Conservation (phyloP, 371 early-diverging fungal species). For the Parasitella parasitica region DNA sequence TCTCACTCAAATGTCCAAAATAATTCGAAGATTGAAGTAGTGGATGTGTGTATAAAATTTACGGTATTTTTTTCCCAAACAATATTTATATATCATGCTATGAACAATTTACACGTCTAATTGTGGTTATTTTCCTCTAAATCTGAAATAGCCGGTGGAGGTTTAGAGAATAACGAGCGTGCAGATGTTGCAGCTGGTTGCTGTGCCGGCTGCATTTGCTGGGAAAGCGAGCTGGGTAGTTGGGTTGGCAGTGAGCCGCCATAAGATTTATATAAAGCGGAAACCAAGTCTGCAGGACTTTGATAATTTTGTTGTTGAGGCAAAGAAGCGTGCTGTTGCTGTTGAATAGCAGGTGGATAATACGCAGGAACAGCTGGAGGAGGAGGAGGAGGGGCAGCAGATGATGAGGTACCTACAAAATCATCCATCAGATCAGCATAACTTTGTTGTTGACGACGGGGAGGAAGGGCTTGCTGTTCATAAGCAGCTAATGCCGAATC, state of each 20-base stretch:
- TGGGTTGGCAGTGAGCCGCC: slow-evolving; percentile 4
- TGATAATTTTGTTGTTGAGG: not conserved
- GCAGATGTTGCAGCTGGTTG: not conserved
- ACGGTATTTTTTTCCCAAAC: too few relatives aligned
- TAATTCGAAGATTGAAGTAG: too few relatives aligned
- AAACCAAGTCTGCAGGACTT: slow-evolving; percentile 1
- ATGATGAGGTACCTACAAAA: not conserved
- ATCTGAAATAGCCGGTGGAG: slow-evolving; percentile 3
- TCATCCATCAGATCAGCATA: slow-evolving; percentile 31
- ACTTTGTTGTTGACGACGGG: slow-evolving; percentile 31
- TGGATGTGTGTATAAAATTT: too few relatives aligned
- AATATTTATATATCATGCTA: too few relatives aligned
- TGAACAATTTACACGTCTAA: too few relatives aligned
- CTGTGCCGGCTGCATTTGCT: not conserved
- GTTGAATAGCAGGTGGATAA: too few relatives aligned
- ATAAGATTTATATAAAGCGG: slow-evolving; percentile 9
- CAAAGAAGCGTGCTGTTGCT: not conserved
- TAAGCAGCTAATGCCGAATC: slow-evolving; percentile 24
- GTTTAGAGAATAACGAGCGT: not conserved
- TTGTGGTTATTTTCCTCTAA: too few relatives aligned
- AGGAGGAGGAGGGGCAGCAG: not conserved
- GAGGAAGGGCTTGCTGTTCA: slow-evolving; percentile 8
- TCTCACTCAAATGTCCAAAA: too few relatives aligned
- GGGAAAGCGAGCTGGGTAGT: not conserved
- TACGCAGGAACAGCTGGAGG: too few relatives aligned